Base-by-base conservation (phyloP, 1,139 yeast species). In the Debaryomycetaceae sp. region DNA sequence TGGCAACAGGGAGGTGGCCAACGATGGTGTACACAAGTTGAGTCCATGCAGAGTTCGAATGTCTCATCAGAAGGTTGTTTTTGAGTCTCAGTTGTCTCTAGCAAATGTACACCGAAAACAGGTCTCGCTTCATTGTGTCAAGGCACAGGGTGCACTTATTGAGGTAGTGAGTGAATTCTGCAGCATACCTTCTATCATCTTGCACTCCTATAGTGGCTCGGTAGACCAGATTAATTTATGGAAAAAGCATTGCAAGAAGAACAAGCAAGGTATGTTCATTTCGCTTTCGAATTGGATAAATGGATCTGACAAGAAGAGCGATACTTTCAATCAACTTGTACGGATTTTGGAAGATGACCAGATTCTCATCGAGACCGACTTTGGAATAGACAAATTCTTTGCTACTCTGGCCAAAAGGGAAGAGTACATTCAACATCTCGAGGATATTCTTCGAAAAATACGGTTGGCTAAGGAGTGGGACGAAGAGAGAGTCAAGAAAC, bases 161-260 rank as follows among this genome's bases (percentile, higher is more conserved):
- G 84, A 84, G 8, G 55, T 65, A 1, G 67, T 80, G 23, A 53
- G 43, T 41, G 38, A 58, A 27, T 66, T 53, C 42, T 33, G 40
- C 23, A 34, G 44, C 6, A 55, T 67, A 6, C 56, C 69, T 1
- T 57, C 69, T 1, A 66, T 89, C 0, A 79, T 89, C 34, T 69
- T 91, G 29, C 98, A 91, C 59, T 88, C 97, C 0, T 91, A 81
- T 60, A 80, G 89, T n/a, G 98, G 97, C 0, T 83, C 95, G 3
- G 56, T 72, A 0, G 95, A 89, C 45, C 84, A 82, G 46, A 77
- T 81, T 5, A 66, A 69, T 42, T 54, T 70, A 41, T 84, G 95
- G 86, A 53, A 75, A 22, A 64, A 67, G 38, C 52, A 52, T 34
- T 67, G 60, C 47, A 55, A 55, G 6, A 48, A 50, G 50, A 41